Percentiles rank a stretch among this genome's conserved stretches.
phyloP scores from a whole-genome alignment of 1,284 basidiomycete genomes.

The Ustilago crameri region DNA sequence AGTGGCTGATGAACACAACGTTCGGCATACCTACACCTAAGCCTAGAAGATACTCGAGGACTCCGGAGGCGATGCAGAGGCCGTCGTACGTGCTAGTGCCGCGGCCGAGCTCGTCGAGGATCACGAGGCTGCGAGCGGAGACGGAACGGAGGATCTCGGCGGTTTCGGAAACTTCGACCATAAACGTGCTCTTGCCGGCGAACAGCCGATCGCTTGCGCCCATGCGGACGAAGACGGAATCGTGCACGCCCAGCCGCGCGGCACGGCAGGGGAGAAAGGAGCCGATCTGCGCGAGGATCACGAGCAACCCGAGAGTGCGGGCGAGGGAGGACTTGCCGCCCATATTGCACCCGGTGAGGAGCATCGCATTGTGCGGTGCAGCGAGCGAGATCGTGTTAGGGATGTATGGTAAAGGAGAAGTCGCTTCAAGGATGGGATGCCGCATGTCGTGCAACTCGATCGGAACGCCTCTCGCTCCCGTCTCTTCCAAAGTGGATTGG shows the following conservation, averaged over 20 bases:
- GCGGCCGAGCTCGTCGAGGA: conserved; percentile 60
- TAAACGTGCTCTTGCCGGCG: conserved; percentile 87
- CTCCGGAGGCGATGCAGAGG: conserved; percentile 51
- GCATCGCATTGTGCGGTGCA: conserved; percentile 24
- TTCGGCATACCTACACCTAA: conserved; percentile 19
- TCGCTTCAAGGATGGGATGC: conserved; percentile 61
- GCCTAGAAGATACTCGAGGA: conserved; percentile 48
- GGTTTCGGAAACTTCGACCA: conserved; percentile 95
- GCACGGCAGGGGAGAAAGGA: conserved; percentile 76
- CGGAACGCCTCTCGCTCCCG: conserved; percentile 4
- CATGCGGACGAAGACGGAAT: conserved; percentile 87
- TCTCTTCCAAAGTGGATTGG: not conserved
- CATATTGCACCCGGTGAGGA: conserved; percentile 68
- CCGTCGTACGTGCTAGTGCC: conserved; percentile 60
- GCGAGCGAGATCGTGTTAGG: conserved; percentile 57
- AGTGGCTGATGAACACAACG: conserved; percentile 63
- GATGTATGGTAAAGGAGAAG: conserved; percentile 45
- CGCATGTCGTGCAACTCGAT: conserved; percentile 53
- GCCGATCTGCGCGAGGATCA: conserved; percentile 72
- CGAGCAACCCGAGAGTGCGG: conserved; percentile 59
- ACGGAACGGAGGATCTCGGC: conserved; percentile 78
- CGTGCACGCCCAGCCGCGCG: conserved; percentile 80
- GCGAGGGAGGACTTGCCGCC: conserved; percentile 76
- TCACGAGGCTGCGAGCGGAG: conserved; percentile 67
- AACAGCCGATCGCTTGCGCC: conserved; percentile 84